A percentile compares a stretch with the other conserved stretches of the same genome.
These are phyloP conservation scores for Penicillium parvum DNA, from an alignment of 495 filamentous ascomycete genomes.

Conservation along the genomic window DNA sequence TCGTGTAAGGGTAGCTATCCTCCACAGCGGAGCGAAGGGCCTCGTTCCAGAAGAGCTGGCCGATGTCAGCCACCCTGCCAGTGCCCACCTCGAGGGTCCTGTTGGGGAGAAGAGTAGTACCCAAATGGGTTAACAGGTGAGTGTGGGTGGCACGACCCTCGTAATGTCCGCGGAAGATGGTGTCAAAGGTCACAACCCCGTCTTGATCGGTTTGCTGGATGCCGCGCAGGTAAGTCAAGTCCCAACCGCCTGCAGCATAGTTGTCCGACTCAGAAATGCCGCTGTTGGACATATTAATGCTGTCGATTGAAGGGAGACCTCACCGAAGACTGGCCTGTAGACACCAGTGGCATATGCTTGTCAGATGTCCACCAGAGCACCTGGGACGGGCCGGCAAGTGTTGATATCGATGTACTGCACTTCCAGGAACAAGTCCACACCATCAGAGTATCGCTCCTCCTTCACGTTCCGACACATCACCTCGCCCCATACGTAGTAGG, in stretches of 20 bases:
- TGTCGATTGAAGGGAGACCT: background rate
- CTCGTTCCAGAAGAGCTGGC: constrained; percentile 62
- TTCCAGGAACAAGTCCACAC: constrained; percentile 43
- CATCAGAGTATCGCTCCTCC: constrained; percentile 38
- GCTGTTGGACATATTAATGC: constrained; percentile 11
- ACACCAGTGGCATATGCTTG: constrained; percentile 49
- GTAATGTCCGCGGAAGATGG: constrained; percentile 59
- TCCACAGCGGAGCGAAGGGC: constrained; percentile 53
- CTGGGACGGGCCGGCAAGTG: constrained; percentile 30
- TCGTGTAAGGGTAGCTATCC: constrained; percentile 49
- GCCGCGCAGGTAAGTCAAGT: constrained; percentile 51
- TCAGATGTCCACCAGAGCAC: constrained; percentile 35
- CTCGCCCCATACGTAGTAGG: constrained; percentile 53
- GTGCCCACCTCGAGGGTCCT: constrained; percentile 43
- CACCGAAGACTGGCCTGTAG: constrained; percentile 34
- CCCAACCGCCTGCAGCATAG: constrained; percentile 31
- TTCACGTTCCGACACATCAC: constrained; percentile 42
- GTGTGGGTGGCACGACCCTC: constrained; percentile 55
- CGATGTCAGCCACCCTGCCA: constrained; percentile 34
- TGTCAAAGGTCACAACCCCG: constrained; percentile 53
- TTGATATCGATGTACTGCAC: constrained; percentile 47
- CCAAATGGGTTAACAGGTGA: constrained; percentile 49
- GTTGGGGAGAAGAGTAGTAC: constrained; percentile 44
- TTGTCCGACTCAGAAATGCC: constrained; percentile 33
- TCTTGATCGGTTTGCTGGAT: constrained; percentile 50